Evolutionary conservation across 805 yeast genomes (phyloP).

Genomic region (Wickerhamomyces queroliae): DNA sequence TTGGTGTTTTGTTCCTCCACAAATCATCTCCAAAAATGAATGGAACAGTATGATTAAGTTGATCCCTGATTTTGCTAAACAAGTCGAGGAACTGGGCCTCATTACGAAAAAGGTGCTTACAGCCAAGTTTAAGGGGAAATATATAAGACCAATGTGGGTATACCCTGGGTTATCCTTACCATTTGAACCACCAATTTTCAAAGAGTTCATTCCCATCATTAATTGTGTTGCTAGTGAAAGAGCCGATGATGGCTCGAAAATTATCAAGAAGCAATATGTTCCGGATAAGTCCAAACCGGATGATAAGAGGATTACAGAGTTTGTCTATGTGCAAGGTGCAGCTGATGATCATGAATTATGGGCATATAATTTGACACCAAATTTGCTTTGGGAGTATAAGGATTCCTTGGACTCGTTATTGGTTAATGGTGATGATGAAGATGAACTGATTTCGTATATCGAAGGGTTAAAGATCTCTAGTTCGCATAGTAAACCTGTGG

Average conservation of each 20-base stretch:
- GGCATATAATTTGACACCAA: conserved; percentile 53
- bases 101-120: conserved; percentile 29
- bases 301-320: conserved; percentile 27
- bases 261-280: conserved; percentile 18
- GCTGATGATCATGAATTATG: conserved; percentile 93
- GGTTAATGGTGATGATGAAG: conserved; percentile 23
- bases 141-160: conserved; percentile 65
- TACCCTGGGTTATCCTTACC: conserved; percentile 46
- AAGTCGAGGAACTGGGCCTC: conserved; percentile 35
- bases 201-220: conserved; percentile 36
- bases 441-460: conserved; percentile 19
- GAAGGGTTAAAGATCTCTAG: neutral
- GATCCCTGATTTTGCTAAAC: conserved; percentile 43
- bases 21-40: conserved; percentile 55
- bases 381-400: conserved; percentile 48
- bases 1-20: conserved; percentile 43
- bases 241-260: conserved; percentile 52
- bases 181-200: conserved; percentile 23
- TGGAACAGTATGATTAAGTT: conserved; percentile 38
- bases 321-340: conserved; percentile 80
- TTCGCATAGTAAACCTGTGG: neutral
- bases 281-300: neutral
- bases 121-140: conserved; percentile 32
- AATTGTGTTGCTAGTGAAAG: conserved; percentile 58
- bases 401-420: conserved; percentile 15